phyloP scores from a whole-genome alignment of 164 flowering plant species.

The Piper longum region DNA sequence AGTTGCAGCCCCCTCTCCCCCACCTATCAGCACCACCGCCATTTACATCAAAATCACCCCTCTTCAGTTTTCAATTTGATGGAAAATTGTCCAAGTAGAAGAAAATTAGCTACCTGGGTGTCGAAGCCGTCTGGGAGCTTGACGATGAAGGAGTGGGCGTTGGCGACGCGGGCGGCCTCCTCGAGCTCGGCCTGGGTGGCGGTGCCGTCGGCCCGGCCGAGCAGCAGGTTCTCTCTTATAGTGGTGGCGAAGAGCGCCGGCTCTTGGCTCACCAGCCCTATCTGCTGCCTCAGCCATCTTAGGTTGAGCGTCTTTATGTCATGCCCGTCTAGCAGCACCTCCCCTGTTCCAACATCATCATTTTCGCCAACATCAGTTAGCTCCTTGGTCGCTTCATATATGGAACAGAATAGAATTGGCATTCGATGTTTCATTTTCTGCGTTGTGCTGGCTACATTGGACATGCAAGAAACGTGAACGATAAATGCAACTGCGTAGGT shows the following conservation, averaged over 20 bases:
- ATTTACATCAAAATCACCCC: neutral
- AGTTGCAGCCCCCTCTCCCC: constrained; percentile 97
- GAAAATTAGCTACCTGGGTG: constrained; percentile 55
- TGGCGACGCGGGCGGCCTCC: constrained; percentile 94
- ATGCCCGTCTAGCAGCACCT: constrained; percentile 85
- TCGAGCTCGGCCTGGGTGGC: constrained; percentile 73
- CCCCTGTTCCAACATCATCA: constrained; percentile 28
- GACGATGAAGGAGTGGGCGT: constrained; percentile 84
- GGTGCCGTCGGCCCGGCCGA: constrained; percentile 57
- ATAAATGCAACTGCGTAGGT: too few relatives aligned
- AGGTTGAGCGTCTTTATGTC: constrained; percentile 71
- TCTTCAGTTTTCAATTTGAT: neutral
- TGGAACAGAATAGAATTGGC: too few relatives aligned
- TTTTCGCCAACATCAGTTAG: neutral
- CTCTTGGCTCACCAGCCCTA: constrained; percentile 96
- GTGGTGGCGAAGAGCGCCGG: constrained; percentile 93
- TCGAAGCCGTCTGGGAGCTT: constrained; percentile 86
- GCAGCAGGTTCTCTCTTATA: constrained; percentile 76
- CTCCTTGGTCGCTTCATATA: too few relatives aligned
- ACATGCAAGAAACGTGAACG: too few relatives aligned
- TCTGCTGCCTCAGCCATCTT: constrained; percentile 90
- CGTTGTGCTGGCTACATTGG: too few relatives aligned
- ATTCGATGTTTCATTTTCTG: too few relatives aligned
- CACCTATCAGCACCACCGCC: constrained; percentile 44
- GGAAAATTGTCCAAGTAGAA: neutral